Evolutionary conservation across 805 yeast genomes (phyloP).

Genomic region (Soucietia sequanensis): DNA sequence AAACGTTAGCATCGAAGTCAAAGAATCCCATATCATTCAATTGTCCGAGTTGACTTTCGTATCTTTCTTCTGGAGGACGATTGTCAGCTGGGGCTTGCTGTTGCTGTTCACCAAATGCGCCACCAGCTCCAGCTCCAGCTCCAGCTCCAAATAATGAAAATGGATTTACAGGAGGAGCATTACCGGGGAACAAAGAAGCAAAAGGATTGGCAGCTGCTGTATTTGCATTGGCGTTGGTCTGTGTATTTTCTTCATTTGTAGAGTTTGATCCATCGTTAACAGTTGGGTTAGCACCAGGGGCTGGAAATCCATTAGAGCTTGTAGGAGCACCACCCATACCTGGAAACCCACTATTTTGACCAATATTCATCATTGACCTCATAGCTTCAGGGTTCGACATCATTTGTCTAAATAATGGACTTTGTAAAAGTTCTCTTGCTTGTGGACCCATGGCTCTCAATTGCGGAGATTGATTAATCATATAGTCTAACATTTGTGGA

Average conservation of each 20-base stretch:
- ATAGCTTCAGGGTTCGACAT: constrained; percentile 77
- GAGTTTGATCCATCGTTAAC: not conserved
- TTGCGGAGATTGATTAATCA: constrained; percentile 83
- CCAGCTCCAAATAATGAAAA: constrained; percentile 52
- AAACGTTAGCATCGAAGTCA: constrained; percentile 89
- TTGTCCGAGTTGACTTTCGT: constrained; percentile 42
- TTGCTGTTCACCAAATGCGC: constrained; percentile 24
- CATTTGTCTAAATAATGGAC: constrained; percentile 74
- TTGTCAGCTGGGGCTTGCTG: constrained; percentile 37
- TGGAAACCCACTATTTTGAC: constrained; percentile 34
- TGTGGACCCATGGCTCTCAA: constrained; percentile 86
- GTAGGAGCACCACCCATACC: constrained; percentile 21
- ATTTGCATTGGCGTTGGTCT: constrained; percentile 12
- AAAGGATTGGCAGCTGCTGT: constrained; percentile 38
- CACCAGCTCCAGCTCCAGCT: constrained; percentile 33
- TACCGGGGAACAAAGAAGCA: constrained; percentile 35
- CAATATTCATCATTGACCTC: constrained; percentile 77
- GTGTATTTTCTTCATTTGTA: constrained; percentile 1
- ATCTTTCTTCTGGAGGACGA: constrained; percentile 47
- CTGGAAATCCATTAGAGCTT: constrained; percentile 25
- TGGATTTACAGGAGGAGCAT: constrained; percentile 48
- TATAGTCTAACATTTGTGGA: constrained; percentile 82
- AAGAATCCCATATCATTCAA: constrained; percentile 62
- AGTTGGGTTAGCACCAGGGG: constrained; percentile 40
- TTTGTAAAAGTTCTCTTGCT: constrained; percentile 80